These are phyloP conservation scores for Solanum bukasovii DNA, from an alignment of 257 asterid genomes.

Conservation along the genomic window DNA sequence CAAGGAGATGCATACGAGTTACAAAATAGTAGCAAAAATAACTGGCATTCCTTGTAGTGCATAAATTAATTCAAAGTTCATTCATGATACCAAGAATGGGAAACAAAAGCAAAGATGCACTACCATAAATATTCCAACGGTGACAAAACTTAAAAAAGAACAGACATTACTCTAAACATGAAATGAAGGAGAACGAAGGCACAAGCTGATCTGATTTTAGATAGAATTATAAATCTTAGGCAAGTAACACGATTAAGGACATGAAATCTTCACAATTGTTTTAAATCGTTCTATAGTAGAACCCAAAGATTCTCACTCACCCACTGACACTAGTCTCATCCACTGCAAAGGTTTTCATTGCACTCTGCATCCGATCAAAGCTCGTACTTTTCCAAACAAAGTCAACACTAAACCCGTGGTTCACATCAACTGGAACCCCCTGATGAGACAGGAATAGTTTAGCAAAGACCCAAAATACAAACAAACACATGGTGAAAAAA, in stretches of 20 bases:
- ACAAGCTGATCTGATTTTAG: not conserved
- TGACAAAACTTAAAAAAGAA: not conserved
- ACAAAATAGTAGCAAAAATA: not conserved
- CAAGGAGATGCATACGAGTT: not conserved
- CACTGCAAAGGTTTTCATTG: conserved; percentile 97
- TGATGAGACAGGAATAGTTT: conserved; percentile 16
- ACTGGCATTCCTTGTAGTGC: not conserved
- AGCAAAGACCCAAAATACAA: conserved; percentile 2
- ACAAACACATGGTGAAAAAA: not conserved
- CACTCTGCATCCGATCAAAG: conserved; percentile 99
- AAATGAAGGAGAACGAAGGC: not conserved
- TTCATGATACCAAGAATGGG: not conserved
- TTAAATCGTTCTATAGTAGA: not conserved
- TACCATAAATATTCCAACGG: not conserved
- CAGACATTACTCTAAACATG: not conserved
- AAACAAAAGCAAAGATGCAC: not conserved
- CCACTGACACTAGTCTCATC: conserved; percentile 99
- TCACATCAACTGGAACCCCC: conserved; percentile 92
- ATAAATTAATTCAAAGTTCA: not conserved
- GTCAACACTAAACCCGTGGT: conserved; percentile 90
- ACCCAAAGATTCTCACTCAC: conserved; percentile 32
- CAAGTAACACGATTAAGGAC: not conserved
- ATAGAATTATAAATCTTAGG: not conserved
- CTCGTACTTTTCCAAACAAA: conserved; percentile 99
- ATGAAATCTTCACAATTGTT: not conserved